Conservation (phyloP, 495 filamentous ascomycete genomes). For the Daldinia grandis region DNA sequence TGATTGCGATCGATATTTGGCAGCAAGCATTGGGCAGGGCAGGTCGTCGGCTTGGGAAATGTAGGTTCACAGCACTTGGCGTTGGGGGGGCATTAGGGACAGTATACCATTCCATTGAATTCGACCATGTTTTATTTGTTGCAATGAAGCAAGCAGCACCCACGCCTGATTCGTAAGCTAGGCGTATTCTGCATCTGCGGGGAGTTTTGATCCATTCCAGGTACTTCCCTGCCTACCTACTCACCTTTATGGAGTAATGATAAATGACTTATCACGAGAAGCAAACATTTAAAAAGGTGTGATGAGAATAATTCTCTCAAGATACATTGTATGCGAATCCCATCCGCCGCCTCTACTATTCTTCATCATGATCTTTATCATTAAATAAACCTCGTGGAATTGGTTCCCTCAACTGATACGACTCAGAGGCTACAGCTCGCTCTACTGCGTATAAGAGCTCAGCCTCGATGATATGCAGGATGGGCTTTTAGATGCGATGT, state of each 20-base stretch:
- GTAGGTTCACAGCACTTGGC: slow-evolving; percentile 48
- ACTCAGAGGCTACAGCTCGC: slow-evolving; percentile 10
- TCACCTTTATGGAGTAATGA: slow-evolving; percentile 20
- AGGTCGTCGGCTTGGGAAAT: slow-evolving; percentile 47
- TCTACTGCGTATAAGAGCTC: neutral
- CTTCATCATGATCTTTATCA: slow-evolving; percentile 1
- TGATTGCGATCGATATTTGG: slow-evolving; percentile 32
- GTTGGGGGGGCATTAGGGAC: slow-evolving; percentile 47
- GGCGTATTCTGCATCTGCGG: slow-evolving; percentile 27
- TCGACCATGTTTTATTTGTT: slow-evolving; percentile 46
- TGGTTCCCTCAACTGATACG: neutral
- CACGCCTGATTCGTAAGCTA: slow-evolving; percentile 5
- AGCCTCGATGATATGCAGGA: slow-evolving; percentile 26
- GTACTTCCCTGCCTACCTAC: slow-evolving; percentile 7
- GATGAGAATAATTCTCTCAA: slow-evolving; percentile 3
- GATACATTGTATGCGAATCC: neutral
- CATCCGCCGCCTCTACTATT: neutral
- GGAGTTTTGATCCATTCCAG: slow-evolving; percentile 12
- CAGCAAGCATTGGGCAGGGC: slow-evolving; percentile 40
- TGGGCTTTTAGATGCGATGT: slow-evolving; percentile 32
- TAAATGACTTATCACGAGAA: slow-evolving; percentile 10
- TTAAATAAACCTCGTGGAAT: slow-evolving; percentile 11
- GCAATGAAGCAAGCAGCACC: slow-evolving; percentile 23
- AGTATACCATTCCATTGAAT: slow-evolving; percentile 48
- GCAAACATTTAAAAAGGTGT: neutral